Evolutionary conservation across 257 asterid genomes (phyloP).

Genomic region (Scutellaria minor): DNA sequence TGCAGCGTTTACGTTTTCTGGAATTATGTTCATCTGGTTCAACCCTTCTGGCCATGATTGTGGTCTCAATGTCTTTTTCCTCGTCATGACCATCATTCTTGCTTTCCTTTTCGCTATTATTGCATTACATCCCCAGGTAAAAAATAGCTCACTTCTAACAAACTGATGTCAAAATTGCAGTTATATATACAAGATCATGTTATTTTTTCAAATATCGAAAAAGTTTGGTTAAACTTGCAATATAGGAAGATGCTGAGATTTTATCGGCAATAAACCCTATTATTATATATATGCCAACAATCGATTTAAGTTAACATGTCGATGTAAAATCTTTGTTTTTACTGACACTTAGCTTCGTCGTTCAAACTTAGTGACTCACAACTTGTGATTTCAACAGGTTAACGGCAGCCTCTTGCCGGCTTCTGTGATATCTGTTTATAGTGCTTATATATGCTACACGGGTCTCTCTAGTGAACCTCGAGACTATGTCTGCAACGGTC

Average conservation of each 20-base stretch:
- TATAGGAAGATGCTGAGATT: too few species aligned
- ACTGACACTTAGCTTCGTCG: too few species aligned
- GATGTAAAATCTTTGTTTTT: not conserved
- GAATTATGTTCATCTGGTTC: slow-evolving; percentile 96
- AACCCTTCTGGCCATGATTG: slow-evolving; percentile 94
- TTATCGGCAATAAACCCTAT: too few species aligned
- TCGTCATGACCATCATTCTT: slow-evolving; percentile 86
- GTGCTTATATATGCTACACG: slow-evolving; percentile 93
- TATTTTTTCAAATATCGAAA: too few species aligned
- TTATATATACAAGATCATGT: too few species aligned
- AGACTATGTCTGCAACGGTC: slow-evolving; percentile 87
- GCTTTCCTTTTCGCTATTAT: slow-evolving; percentile 74
- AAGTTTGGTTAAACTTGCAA: too few species aligned
- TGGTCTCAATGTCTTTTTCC: slow-evolving; percentile 91
- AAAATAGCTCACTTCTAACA: not conserved
- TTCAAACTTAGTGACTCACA: not conserved
- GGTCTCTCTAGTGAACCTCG: slow-evolving; percentile 96
- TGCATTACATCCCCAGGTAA: slow-evolving; percentile 88
- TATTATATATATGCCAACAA: too few species aligned
- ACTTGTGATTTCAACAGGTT: slow-evolving; percentile 58
- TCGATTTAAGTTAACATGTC: not conserved
- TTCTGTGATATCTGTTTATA: slow-evolving; percentile 85
- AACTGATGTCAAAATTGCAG: too few species aligned
- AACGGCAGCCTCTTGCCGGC: slow-evolving; percentile 98
- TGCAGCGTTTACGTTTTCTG: slow-evolving; percentile 67